Conservation (phyloP, 306 rosid genomes). For the Abrus pulchellus region DNA sequence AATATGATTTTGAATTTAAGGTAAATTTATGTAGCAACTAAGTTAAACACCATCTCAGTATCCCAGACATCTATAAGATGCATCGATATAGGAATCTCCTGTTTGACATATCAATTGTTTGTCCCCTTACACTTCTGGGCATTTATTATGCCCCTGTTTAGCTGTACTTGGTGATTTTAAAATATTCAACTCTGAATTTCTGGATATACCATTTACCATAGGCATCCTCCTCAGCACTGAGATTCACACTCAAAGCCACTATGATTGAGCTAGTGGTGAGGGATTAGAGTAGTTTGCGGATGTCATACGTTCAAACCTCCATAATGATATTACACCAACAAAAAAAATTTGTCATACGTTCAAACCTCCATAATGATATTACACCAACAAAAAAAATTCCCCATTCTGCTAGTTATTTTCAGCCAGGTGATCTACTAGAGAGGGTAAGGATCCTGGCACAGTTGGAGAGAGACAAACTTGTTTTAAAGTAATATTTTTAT, state of each 20-base stretch:
- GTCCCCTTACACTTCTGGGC: neutral
- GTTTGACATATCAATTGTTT: neutral
- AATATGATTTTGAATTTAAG: slow-evolving; percentile 6
- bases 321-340: neutral
- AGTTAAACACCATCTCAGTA: neutral
- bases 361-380: neutral
- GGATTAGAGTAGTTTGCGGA: neutral
- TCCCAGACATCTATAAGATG: slow-evolving; percentile 1
- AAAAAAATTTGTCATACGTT: neutral
- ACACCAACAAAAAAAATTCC: neutral
- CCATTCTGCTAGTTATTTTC: neutral
- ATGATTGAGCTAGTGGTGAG: neutral
- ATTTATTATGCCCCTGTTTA: slow-evolving; percentile 3
- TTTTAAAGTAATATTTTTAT: neutral
- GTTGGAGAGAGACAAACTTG: neutral
- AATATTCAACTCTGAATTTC: slow-evolving; percentile 7
- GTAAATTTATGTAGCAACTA: slow-evolving; percentile 9
- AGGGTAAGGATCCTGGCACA: neutral
- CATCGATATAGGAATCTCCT: slow-evolving; percentile 27
- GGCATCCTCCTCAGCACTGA: neutral
- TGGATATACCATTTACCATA: neutral
- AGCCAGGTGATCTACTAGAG: neutral
- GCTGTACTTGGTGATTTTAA: neutral
- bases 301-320: neutral
- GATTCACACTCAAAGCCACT: slow-evolving; percentile 11